Evolutionary conservation across 805 yeast species (phyloP).

Genomic region (Metschnikowia vanudenii): DNA sequence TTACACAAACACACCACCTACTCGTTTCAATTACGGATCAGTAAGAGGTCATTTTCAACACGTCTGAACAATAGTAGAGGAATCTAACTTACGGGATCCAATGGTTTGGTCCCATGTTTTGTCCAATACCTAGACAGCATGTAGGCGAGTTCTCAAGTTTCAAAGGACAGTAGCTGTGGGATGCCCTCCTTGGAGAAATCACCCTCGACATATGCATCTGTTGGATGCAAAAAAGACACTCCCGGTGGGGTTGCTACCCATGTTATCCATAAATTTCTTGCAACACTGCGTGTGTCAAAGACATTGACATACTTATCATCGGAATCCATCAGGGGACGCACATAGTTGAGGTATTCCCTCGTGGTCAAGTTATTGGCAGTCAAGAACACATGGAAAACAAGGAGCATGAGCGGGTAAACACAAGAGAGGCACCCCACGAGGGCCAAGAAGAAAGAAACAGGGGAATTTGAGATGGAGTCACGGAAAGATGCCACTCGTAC

Average conservation of each 20-base stretch:
- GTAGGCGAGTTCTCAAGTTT: no score
- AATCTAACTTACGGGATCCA: no score
- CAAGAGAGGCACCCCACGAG: constrained; percentile 46
- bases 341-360: constrained; percentile 60
- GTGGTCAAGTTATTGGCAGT: constrained; percentile 64
- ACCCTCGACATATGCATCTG: constrained; percentile 7
- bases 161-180: constrained; percentile 12
- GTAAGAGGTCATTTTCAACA: no score
- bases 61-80: no score
- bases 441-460: constrained; percentile 50
- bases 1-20: no score
- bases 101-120: no score
- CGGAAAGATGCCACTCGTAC: constrained; percentile 2
- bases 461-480: constrained; percentile 18
- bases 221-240: constrained; percentile 6
- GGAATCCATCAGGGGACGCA: constrained; percentile 31
- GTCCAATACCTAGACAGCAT: no score
- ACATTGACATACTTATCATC: constrained; percentile 35
- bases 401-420: constrained; percentile 56
- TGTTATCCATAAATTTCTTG: constrained; percentile 31
- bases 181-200: constrained; percentile 12
- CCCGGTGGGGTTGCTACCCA: constrained; percentile 39
- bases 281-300: constrained; percentile 24
- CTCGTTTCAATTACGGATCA: no score
- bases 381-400: constrained; percentile 53